Evolutionary conservation across 495 filamentous ascomycete genomes (phyloP).

Genomic region (Talaromyces borbonicus): DNA sequence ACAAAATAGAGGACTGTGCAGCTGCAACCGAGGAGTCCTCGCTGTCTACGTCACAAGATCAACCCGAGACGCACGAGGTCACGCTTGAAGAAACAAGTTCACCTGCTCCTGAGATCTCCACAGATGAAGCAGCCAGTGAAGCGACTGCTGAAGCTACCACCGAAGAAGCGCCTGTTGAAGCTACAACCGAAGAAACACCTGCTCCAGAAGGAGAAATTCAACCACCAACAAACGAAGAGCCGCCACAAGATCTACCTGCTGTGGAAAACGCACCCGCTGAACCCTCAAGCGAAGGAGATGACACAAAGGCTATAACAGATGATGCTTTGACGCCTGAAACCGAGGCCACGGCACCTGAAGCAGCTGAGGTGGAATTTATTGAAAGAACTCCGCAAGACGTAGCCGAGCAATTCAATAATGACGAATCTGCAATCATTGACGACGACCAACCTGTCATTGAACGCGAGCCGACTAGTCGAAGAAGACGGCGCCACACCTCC

Average conservation of each 20-base stretch:
- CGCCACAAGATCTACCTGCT: neutral
- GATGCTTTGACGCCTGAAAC: conserved; percentile 7
- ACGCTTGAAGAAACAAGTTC: neutral
- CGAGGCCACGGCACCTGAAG: conserved; percentile 1
- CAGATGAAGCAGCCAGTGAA: conserved; percentile 9
- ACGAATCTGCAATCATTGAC: conserved; percentile 9
- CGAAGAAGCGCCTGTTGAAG: neutral
- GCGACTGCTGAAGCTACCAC: conserved; percentile 2
- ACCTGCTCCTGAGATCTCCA: conserved; percentile 4
- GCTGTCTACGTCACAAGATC: too few species aligned
- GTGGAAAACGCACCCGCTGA: conserved; percentile 6
- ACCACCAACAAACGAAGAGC: neutral
- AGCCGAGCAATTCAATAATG: conserved; percentile 5
- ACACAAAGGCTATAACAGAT: conserved; percentile 2
- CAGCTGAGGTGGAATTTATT: conserved; percentile 5
- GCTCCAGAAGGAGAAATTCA: neutral
- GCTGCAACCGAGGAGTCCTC: too few species aligned
- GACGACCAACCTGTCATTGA: conserved; percentile 3
- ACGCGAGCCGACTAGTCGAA: neutral
- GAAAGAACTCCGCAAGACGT: conserved; percentile 7
- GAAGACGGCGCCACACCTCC: conserved; percentile 9
- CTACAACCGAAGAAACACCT: neutral
- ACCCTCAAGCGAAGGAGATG: neutral
- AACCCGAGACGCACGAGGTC: too few species aligned
- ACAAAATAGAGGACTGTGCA: too few species aligned